Base-by-base conservation (phyloP, 306 rosid species). In the Quercus ilex region DNA sequence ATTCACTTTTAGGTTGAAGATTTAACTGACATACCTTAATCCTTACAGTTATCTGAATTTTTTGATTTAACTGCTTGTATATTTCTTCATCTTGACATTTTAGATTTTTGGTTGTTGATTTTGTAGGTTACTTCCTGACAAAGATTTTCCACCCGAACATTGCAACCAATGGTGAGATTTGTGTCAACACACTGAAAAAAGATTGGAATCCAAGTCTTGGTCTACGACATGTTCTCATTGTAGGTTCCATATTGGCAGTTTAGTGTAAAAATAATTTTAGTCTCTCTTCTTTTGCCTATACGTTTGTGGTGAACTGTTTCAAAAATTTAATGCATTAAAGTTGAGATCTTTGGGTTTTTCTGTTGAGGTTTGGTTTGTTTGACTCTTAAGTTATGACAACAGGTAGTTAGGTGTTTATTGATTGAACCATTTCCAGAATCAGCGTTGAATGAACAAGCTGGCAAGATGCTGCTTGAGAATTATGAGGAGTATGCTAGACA, bases 351-450 rank as follows among this genome's bases (percentile, higher is more conserved):
- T 59, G n/a, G 71, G 15, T 78, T 84, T 70, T n/a, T 49, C 2
- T 55, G 73, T 20, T 35, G 49, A 75, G 78, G 46, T 46, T 59
- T 73, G 59, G 55, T 78, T 52, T 15, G 67, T 43, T 52, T 55
- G 23, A 74, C 77, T 79, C 33, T 43, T 43, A 13, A 33, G 51
- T 33, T 69, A 62, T 65, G 67, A 64, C 58, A 77, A 82, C 91
- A 96, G 99, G 99, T 93, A 72, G 98, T 96, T 79, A 91, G 99
- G 85, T 96, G 99, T 87, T 79, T 96, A 56, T 89, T 96, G 92
- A 96, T 96, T n/a, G 99, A 96, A 82, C 99, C 99, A 33, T 93
- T 93, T 87, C 98, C 99, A 55, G 98, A 93, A 85, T 96, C 99
- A 69, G 97, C 99, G 26, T 86, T 96, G 87, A 96, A 96, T 86